Base-by-base conservation (phyloP, 768 basidiomycete species). In the Podaxis rugospora region DNA sequence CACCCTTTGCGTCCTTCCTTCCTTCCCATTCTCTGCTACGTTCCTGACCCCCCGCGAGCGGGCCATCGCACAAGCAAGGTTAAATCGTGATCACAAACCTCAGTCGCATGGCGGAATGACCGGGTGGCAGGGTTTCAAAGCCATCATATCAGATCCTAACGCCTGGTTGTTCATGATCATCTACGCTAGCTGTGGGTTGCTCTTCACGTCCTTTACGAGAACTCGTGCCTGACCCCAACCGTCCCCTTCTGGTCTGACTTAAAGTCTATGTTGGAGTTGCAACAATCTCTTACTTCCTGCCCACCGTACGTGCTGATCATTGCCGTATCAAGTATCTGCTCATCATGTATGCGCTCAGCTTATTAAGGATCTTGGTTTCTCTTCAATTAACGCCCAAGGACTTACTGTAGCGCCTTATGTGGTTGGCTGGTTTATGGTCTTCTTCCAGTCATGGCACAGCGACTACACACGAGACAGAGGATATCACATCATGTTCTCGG, bases 61-160 rank as follows among this genome's bases (percentile, higher is more conserved):
- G 23, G 79, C 83, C 21, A 85, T 85, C 46, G 83, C 83, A 1
- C 81, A 83, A 68, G 82, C 83, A n/a, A 75, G 83, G 9, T 66
- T 85, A 16, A 80, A 83, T 56, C 71, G 78, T 14, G 82, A 84
- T 64, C 83, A 85, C 57, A 82, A 76, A 61, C 83, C 83, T 16
- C 78, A 78, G 51, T 83, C 82, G 2, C 83, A 84, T 66, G 83
- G 83, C 28, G 83, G 83, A 18, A 81, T 83, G 81, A 77, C 70
- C 18, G 83, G 82, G 16, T 83, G 80, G 83, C 68, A 78, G 63
- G 83, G 82, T 5, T 78, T 85, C 68, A 82, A 81, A 57, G 79
- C 78, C n/a, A 67, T 85, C 50, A 66, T 83, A 37, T 66, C 72
- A 5, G 83, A 85, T 68, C 36, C 73, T 11, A 79, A 83, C 67